Base-by-base conservation (phyloP, 805 yeast genomes). In the Candida stauntonica region DNA sequence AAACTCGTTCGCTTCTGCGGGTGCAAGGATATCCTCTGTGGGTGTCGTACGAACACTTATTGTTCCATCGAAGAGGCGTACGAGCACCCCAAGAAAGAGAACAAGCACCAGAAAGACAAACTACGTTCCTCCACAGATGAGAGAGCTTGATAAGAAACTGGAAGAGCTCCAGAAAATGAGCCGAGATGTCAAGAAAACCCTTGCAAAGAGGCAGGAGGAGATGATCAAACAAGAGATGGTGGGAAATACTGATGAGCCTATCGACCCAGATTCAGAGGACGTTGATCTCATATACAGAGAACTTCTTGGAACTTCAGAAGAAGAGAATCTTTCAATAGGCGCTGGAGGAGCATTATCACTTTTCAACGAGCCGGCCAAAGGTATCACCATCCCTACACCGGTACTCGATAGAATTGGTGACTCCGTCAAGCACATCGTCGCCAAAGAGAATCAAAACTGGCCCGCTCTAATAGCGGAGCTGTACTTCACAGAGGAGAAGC, bases 401-500 rank as follows among this genome's bases (percentile, higher is more conserved):
- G 56, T 73, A 7, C 42, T 57, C 12, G 61, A 59, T 3, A 60
- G 60, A 33, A 50, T 74, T 5, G 77, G 75, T 0, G 61, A 68
- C 17, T 58, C 73, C 0, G 57, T 67, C 1, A 62, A 56, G 33
- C 61, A 58, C 47, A 55, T 73, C 28, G 66, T 68, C 1, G 60
- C 67, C 7, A 62, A 62, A 42, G 59, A 63, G 5, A 46, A 58
- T 35, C 73, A 68, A 42, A 64, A 72, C 46, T 74, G 79, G 79
- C 45, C 50, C 4, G 40, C 60, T 31, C 63, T 72, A 3, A 39
- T 59, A 1, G 4, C 29, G 2, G 48, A 54, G 12, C 26, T 58
- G 4, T 17, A 37, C 9, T 8, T 40, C 3, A 46, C 42, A 5
- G 48, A 55, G 7, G 66, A 64, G 5, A 72, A 75, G 0, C 60